These are phyloP conservation scores for Oryza glaberrima DNA, from an alignment of 176 grass and related monocot species.

Conservation along the genomic window DNA sequence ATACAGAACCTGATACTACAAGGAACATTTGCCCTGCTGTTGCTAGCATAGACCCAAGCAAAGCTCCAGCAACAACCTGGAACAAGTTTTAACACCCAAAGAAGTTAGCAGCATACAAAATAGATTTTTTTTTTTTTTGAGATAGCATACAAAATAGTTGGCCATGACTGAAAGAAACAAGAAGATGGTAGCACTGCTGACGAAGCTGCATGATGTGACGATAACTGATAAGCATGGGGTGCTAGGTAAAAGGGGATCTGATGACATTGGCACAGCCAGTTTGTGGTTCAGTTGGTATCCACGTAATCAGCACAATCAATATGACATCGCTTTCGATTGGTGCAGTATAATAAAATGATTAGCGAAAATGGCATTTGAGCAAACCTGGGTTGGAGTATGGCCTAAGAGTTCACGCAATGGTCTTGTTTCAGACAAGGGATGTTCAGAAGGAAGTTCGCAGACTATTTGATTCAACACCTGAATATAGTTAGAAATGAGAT, in stretches of 20 bases:
- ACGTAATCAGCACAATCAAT: slow-evolving; percentile 1
- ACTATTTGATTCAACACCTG: slow-evolving; percentile 98
- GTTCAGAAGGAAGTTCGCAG: slow-evolving; percentile 86
- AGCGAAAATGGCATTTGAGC: slow-evolving; percentile 33
- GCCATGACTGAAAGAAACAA: slow-evolving; percentile 20
- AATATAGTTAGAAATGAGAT: slow-evolving; percentile 10
- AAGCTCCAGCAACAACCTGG: slow-evolving; percentile 66
- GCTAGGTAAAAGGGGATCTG: background rate
- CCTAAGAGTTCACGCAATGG: slow-evolving; percentile 93
- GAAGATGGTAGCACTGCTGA: background rate
- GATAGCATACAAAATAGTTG: background rate
- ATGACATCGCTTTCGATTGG: slow-evolving; percentile 35
- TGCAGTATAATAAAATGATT: slow-evolving; percentile 11
- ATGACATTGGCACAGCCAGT: background rate
- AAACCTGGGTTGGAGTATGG: slow-evolving; percentile 95
- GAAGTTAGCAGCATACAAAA: slow-evolving; percentile 32
- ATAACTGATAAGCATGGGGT: slow-evolving; percentile 29
- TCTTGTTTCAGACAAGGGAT: slow-evolving; percentile 81
- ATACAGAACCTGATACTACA: slow-evolving; percentile 16
- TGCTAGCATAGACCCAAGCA: slow-evolving; percentile 69
- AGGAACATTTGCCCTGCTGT: slow-evolving; percentile 52
- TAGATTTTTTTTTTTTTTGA: too few relatives aligned
- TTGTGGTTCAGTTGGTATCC: slow-evolving; percentile 36
- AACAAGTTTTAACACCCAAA: slow-evolving; percentile 29
- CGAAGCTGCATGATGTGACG: slow-evolving; percentile 21